These are phyloP conservation scores for Pseudoscleropodium purum DNA, from an alignment of 225 moss, liverwort and hornwort species.

Conservation along the genomic window DNA sequence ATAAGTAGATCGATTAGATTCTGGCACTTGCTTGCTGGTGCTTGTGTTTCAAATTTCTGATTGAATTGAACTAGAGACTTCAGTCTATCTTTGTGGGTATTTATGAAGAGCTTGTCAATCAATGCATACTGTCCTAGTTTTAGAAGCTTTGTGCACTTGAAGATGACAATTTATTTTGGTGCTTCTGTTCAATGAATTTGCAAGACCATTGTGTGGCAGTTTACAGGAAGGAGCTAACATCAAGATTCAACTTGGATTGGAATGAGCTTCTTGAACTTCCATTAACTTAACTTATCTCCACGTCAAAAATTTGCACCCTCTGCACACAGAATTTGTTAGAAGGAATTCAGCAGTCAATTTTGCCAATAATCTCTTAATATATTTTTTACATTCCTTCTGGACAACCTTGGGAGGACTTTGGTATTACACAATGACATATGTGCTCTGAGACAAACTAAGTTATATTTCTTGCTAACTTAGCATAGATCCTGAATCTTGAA, in stretches of 20 bases:
- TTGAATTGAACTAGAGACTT: neutral
- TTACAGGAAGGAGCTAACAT: neutral
- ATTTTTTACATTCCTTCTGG: too few relatives aligned
- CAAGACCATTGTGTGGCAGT: neutral
- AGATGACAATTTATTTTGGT: neutral
- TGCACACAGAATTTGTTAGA: neutral
- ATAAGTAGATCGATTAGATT: neutral
- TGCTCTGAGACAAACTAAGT: neutral
- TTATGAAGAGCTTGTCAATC: neutral
- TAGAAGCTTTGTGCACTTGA: neutral
- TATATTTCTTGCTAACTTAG: neutral
- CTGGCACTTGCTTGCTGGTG: neutral
- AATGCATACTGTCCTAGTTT: neutral
- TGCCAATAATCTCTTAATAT: neutral
- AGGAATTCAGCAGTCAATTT: neutral
- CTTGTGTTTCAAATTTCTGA: neutral
- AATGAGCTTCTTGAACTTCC: neutral
- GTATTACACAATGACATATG: neutral
- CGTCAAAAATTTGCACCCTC: neutral
- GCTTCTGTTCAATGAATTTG: neutral
- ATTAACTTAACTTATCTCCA: neutral
- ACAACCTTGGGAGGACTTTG: neutral
- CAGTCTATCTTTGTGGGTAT: neutral
- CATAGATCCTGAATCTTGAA: neutral
- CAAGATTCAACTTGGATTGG: neutral